phyloP scores from a whole-genome alignment of 2,329 filamentous ascomycete genomes.

The Arthrobotrys entomopaga region DNA sequence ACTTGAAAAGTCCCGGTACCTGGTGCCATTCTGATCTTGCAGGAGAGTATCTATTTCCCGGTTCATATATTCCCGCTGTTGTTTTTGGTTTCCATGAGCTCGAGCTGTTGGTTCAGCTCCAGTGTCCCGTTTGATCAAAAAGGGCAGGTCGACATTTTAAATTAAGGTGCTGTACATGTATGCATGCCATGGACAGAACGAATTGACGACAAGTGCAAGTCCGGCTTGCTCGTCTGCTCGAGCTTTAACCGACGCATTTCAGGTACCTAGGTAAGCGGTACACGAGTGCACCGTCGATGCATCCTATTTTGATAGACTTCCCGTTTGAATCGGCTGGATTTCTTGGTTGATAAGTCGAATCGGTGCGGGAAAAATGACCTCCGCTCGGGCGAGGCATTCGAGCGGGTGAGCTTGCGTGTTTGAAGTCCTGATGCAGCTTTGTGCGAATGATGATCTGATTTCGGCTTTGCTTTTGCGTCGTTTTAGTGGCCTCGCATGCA shows the following conservation, averaged over 20 bases:
- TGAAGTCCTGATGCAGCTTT: too few relatives aligned
- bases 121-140: background rate
- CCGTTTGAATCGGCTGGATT: slow-evolving; percentile 3
- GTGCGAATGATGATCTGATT: too few relatives aligned
- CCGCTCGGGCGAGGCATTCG: background rate
- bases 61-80: background rate
- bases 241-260: background rate
- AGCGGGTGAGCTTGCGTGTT: too few relatives aligned
- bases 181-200: background rate
- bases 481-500: too few relatives aligned
- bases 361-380: background rate
- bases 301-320: slow-evolving; percentile 17
- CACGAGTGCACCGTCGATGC: background rate
- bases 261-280: background rate
- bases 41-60: slow-evolving; percentile 6
- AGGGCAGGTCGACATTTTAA: slow-evolving; percentile 7
- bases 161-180: background rate
- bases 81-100: background rate
- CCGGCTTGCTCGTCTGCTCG: background rate
- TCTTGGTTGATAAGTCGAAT: too few relatives aligned
- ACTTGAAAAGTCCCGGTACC: slow-evolving; percentile 4
- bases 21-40: slow-evolving; percentile 3
- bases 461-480: too few relatives aligned
- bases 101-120: background rate
- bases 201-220: background rate